Conservation (phyloP, 1,284 basidiomycete genomes). For the Anthracocystis walkeri region DNA sequence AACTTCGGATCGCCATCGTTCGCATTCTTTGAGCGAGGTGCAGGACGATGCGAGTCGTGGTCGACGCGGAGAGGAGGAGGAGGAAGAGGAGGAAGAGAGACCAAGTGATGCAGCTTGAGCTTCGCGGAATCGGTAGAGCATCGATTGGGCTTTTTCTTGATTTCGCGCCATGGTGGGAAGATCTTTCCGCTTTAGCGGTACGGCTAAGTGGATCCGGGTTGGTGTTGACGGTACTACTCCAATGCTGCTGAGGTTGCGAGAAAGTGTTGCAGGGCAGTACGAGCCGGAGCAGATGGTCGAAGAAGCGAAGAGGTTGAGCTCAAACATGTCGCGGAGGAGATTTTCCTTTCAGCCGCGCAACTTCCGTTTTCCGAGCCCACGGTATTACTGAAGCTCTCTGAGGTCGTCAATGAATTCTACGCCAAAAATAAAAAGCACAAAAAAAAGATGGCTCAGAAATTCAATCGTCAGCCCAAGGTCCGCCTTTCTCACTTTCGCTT, state of each 20-base stretch:
- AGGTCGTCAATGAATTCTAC: no score
- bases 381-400: no score
- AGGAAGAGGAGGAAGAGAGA: slow-evolving; percentile 75
- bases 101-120: slow-evolving; percentile 95
- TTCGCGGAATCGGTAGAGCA: slow-evolving; percentile 98
- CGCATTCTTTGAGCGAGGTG: slow-evolving; percentile 90
- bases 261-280: no score
- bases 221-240: neutral
- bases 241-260: neutral
- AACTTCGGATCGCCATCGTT: slow-evolving; percentile 95
- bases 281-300: no score
- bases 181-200: neutral
- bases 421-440: no score
- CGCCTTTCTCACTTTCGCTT: no score
- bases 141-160: slow-evolving; percentile 74
- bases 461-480: no score
- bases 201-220: neutral
- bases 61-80: slow-evolving; percentile 78
- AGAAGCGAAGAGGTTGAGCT: no score
- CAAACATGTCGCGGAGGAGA: no score
- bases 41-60: slow-evolving; percentile 90
- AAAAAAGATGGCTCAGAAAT: no score
- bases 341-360: no score
- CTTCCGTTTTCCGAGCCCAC: no score
- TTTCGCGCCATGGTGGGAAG: slow-evolving; percentile 64